phyloP scores from a whole-genome alignment of 257 asterid species.

The Solanum sitiens region DNA sequence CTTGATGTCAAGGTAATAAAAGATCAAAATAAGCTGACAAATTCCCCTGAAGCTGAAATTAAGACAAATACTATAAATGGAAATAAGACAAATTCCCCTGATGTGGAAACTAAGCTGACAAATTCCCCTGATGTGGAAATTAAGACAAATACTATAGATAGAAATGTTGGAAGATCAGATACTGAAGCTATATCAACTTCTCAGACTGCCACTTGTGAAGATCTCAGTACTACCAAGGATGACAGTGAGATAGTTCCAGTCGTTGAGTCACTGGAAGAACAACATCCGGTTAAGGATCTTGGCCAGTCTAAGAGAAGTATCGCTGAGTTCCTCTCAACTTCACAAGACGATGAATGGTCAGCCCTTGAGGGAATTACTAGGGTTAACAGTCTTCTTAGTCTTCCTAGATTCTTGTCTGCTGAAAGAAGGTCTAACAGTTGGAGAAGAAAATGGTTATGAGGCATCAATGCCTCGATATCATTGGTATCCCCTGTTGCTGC shows the following conservation, averaged over 20 bases:
- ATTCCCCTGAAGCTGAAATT: constrained; percentile 16
- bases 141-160: neutral
- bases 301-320: constrained; percentile 90
- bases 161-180: neutral
- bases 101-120: constrained; percentile 15
- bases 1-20: constrained; percentile 8
- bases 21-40: constrained; percentile 6
- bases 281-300: constrained; percentile 9
- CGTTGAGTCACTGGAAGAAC: constrained; percentile 36
- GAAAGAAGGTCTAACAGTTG: constrained; percentile 65
- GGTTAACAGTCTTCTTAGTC: constrained; percentile 86
- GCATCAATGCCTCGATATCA: neutral
- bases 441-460: constrained; percentile 90
- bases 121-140: constrained; percentile 18
- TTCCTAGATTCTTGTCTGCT: constrained; percentile 79
- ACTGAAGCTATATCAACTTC: constrained; percentile 5
- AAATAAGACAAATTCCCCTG: constrained; percentile 12
- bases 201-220: constrained; percentile 4
- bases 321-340: constrained; percentile 76
- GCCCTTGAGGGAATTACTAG: constrained; percentile 89
- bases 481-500: neutral
- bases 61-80: constrained; percentile 10
- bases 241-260: constrained; percentile 68
- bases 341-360: constrained; percentile 93
- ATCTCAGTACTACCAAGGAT: constrained; percentile 5